Evolutionary conservation across 2,329 filamentous ascomycete species (phyloP), one percentile per base, ranked within the genome.

Genomic region (Phoma herbarum): DNA sequence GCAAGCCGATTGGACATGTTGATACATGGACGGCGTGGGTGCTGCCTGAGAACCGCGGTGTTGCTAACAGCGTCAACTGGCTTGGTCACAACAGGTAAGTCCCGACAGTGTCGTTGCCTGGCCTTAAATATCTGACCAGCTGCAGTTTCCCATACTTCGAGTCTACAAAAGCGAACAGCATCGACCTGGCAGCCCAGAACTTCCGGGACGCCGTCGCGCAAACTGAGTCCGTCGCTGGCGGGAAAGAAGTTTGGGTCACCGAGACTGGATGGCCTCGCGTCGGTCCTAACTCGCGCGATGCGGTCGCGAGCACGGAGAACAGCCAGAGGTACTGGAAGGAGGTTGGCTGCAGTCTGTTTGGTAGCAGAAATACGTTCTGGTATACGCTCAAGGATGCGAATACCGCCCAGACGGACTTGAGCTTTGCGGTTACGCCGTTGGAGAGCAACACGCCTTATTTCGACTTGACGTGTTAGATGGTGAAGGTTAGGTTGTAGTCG

Each of bases 241-340:
- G 85, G 70, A 93, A 92, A 83, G 81, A 85, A 16, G 85, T 96
- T 67, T 95, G 91, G 90, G 85, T 95, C 61, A 94, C 92, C 18
- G 92, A 96, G 84, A 94, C 91, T 12, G 92, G 92, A 62, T 94
- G 90, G 87, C 92, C 92, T 26, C 62, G 59, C 45, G 53, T 60
- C 14, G 71, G 71, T 6, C 66, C 69, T 3, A 60, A 60, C 23
- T 70, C 64, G 28, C 65, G 69, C 18, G 42, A 65, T 18, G 70
- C 69, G 5, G 64, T 68, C n/a, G 68, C 71, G 0, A 66, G 64
- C 6, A 57, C 65, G 5, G 62, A 68, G 20, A 74, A 74, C 52
- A 59, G 67, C 8, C 63, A 68, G 54, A 49, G 58, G 12, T 74
- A 71, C 62, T 74, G 68, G 68, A 59, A 66, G 10, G 65, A 68